Conservation (phyloP, 2,329 filamentous ascomycete genomes). For the Dothiorella sarmentorum region DNA sequence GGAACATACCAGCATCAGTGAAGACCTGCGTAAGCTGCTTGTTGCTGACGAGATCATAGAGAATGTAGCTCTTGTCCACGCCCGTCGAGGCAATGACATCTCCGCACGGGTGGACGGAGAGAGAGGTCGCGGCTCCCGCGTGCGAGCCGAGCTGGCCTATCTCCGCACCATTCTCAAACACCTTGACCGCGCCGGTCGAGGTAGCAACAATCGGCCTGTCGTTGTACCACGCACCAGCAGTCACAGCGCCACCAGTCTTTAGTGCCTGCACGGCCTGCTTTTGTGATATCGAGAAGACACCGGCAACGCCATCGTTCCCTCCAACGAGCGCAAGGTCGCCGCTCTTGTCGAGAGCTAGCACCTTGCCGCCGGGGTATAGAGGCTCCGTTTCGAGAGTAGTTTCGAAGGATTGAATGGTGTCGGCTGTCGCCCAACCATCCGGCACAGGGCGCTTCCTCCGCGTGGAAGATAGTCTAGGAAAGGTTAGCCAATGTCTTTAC, state of each 20-base stretch:
- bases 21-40: constrained; percentile 74
- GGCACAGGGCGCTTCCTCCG: constrained; percentile 87
- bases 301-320: constrained; percentile 69
- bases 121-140: constrained; percentile 71
- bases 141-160: constrained; percentile 72
- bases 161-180: constrained; percentile 70
- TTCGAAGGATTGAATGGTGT: constrained; percentile 63
- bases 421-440: constrained; percentile 75
- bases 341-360: constrained; percentile 56
- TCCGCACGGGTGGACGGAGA: constrained; percentile 79
- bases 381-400: constrained; percentile 53
- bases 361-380: constrained; percentile 57
- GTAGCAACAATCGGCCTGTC: constrained; percentile 70
- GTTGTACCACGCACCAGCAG: constrained; percentile 62
- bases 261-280: constrained; percentile 71
- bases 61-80: constrained; percentile 84
- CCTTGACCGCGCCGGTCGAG: constrained; percentile 71
- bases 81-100: constrained; percentile 83
- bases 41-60: constrained; percentile 73
- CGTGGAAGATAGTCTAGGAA: constrained; percentile 71
- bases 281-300: constrained; percentile 74
- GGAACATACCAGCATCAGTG: constrained; percentile 68
- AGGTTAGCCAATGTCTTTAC: constrained; percentile 25
- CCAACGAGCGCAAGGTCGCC: constrained; percentile 70
- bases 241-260: constrained; percentile 62